Percentiles rank a stretch among this genome's conserved stretches.
Evolutionary conservation across 2,329 filamentous ascomycete genomes (phyloP).

Genomic region (Penicillium brevicompactum): DNA sequence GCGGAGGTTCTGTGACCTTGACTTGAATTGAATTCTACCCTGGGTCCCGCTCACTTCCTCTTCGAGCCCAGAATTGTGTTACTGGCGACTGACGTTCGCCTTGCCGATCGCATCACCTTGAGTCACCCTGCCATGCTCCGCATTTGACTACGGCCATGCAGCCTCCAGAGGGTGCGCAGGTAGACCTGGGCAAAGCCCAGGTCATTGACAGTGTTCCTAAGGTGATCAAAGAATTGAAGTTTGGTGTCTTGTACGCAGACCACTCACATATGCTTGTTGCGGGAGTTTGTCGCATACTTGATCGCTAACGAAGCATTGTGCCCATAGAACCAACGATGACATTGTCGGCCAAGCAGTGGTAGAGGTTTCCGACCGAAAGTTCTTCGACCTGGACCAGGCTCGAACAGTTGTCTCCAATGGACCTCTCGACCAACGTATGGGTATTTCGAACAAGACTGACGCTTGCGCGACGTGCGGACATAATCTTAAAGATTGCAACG

Average conservation of each 20-base stretch:
- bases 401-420: constrained; percentile 78
- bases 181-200: constrained; percentile 73
- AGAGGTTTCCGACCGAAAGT: constrained; percentile 88
- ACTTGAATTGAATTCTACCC: background rate
- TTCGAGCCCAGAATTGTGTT: background rate
- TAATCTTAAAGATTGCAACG: constrained; percentile 80
- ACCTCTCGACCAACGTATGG: constrained; percentile 83
- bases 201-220: constrained; percentile 86
- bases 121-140: constrained; percentile 39
- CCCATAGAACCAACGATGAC: constrained; percentile 77
- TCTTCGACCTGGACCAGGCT: constrained; percentile 85
- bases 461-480: constrained; percentile 82
- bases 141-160: constrained; percentile 42
- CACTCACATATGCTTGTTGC: constrained; percentile 15
- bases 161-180: constrained; percentile 45
- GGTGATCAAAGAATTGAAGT: constrained; percentile 89
- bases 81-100: constrained; percentile 21
- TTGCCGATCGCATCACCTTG: constrained; percentile 25
- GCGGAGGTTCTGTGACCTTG: background rate
- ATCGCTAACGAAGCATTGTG: constrained; percentile 19
- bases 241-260: constrained; percentile 76
- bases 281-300: constrained; percentile 9
- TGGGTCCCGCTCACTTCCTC: background rate
- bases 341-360: constrained; percentile 94
- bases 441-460: constrained; percentile 81